Evolutionary conservation across 306 rosid species (phyloP).

Genomic region (Potentilla sterilis): DNA sequence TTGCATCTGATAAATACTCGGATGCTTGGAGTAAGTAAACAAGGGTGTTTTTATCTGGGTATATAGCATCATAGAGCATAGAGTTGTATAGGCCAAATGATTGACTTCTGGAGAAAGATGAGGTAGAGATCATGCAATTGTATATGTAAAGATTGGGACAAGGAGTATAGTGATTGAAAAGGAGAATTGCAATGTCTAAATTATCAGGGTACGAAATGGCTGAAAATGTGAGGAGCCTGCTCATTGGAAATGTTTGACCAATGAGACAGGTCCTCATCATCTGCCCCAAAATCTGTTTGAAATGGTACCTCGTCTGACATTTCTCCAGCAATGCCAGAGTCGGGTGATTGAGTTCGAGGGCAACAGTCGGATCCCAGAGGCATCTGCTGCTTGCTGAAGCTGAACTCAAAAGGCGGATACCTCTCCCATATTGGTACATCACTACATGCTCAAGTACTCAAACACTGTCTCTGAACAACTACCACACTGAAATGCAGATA

Average conservation of each 20-base stretch:
- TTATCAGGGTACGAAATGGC: constrained; percentile 50
- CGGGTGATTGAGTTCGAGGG: constrained; percentile 46
- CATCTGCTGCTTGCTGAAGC: constrained; percentile 17
- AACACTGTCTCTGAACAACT: neutral
- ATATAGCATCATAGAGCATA: constrained; percentile 36
- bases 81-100: constrained; percentile 41
- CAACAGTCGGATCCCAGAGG: constrained; percentile 51
- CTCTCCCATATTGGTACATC: constrained; percentile 19
- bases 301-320: constrained; percentile 50
- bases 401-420: constrained; percentile 41
- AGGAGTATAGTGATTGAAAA: constrained; percentile 52
- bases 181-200: constrained; percentile 43
- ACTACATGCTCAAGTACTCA: constrained; percentile 12
- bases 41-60: constrained; percentile 47
- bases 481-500: neutral
- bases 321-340: constrained; percentile 49
- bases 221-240: constrained; percentile 58
- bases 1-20: constrained; percentile 32
- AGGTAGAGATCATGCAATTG: constrained; percentile 52
- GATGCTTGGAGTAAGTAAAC: constrained; percentile 42
- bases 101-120: constrained; percentile 31
- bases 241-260: constrained; percentile 64
- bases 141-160: constrained; percentile 51
- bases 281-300: constrained; percentile 52
- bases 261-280: constrained; percentile 48